Evolutionary conservation across 2,329 filamentous ascomycete genomes (phyloP).

Genomic region (Fusarium liriodendri): DNA sequence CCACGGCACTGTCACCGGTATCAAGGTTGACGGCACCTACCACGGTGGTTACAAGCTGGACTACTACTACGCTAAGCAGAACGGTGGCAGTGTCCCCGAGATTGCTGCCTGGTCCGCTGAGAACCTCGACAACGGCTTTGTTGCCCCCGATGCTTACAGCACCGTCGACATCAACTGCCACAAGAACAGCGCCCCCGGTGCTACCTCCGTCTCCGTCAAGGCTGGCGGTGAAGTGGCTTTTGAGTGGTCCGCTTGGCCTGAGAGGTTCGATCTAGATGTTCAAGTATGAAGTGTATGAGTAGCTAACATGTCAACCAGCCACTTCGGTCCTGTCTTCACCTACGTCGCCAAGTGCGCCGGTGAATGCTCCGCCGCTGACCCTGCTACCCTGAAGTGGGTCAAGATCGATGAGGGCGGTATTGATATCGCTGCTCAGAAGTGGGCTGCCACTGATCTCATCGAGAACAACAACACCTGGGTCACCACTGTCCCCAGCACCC

Average conservation of each 20-base stretch:
- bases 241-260: constrained; percentile 57
- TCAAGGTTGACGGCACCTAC: constrained; percentile 38
- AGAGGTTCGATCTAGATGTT: neutral
- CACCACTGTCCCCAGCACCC: constrained; percentile 56
- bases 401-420: constrained; percentile 72
- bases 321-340: constrained; percentile 68
- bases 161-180: constrained; percentile 61
- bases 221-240: constrained; percentile 56
- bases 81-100: constrained; percentile 25
- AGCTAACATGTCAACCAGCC: constrained; percentile 26
- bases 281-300: neutral
- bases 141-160: constrained; percentile 54
- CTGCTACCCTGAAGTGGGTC: constrained; percentile 67
- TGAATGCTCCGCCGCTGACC: constrained; percentile 65
- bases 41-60: constrained; percentile 32
- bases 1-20: constrained; percentile 40
- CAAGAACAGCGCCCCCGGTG: constrained; percentile 51
- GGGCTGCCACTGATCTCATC: constrained; percentile 57
- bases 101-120: constrained; percentile 55
- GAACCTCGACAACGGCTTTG: constrained; percentile 63
- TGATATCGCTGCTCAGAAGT: constrained; percentile 49
- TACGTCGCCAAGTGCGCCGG: constrained; percentile 70
- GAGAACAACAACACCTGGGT: constrained; percentile 52
- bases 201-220: constrained; percentile 49
- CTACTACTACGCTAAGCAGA: constrained; percentile 40